Base-by-base conservation (phyloP, 257 asterid species). In the Jasminum sambac region DNA sequence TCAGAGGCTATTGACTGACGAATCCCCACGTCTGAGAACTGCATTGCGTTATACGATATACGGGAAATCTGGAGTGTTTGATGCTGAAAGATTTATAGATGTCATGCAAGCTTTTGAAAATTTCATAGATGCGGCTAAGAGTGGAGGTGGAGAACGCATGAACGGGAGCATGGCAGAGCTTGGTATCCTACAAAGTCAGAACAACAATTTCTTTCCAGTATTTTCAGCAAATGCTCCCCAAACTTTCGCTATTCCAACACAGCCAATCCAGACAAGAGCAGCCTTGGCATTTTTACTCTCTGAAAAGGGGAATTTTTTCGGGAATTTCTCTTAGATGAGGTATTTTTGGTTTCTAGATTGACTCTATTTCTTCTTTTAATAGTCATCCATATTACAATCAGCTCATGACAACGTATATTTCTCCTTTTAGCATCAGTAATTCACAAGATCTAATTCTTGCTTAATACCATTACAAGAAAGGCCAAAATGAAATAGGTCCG, bases 31-130 rank as follows among this genome's bases (percentile, higher is more conserved):
- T 12, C 69, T 95, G 55, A 86, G 95, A 75, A 86, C 72, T 43
- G 99, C 99, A 66, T 79, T 95, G 73, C 95, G 94, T 8, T 95
- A 95, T 85, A 95, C 97, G 11, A 91, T 95, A 75, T 95, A 95
- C 77, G 99, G 99, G 72, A 89, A 88, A 74, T 72, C 95, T 74
- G 99, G 98, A 64, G 88, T 95, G 30, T 95, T 95, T 72, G 89
- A 95, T 83, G 99, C 98, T 66, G 99, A 95, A 69, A 88, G 98
- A 79, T 95, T 95, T 75, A 91, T 91, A 63, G 99, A 95, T 82
- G 95, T 95, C 74, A 95, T 95, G 99, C 96, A 89, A 91, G 99
- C 99, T 77, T 95, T 95, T 37, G 99, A 95, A 85, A 91, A 78
- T 75, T 95, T 95, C 84, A 95, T 89, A 66, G 91, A 86, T 14